Evolutionary conservation across 805 yeast species (phyloP).

Genomic region (Candida tibetensis): DNA sequence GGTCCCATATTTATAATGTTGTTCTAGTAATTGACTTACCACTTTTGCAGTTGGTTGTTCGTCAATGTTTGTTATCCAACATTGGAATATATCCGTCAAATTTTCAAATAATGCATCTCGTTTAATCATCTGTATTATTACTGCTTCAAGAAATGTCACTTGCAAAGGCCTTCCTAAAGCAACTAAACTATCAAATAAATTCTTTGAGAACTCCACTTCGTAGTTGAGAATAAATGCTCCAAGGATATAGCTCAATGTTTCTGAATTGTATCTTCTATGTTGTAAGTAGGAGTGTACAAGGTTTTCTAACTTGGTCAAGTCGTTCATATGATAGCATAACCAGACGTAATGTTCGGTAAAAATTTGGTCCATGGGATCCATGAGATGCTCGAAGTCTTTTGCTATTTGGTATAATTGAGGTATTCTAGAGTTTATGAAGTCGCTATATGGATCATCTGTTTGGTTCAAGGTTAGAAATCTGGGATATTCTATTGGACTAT

Average conservation of each 20-base stretch:
- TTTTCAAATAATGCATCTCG: conserved; percentile 34
- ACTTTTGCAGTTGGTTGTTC: conserved; percentile 25
- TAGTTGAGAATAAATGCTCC: conserved; percentile 30
- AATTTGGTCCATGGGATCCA: conserved; percentile 3
- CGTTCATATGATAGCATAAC: conserved; percentile 36
- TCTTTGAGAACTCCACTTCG: conserved; percentile 31
- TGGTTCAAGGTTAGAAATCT: neutral
- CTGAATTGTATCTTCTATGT: conserved; percentile 18
- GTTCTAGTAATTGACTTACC: conserved; percentile 25
- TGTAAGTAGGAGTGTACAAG: conserved; percentile 21
- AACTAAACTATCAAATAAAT: conserved; percentile 22
- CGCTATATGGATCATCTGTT: conserved; percentile 1
- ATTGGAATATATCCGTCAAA: conserved; percentile 16
- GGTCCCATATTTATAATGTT: conserved; percentile 30
- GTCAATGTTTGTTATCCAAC: conserved; percentile 25
- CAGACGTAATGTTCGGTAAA: conserved; percentile 25
- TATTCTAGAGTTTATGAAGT: conserved; percentile 16
- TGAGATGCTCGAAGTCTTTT: conserved; percentile 10
- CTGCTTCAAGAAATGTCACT: conserved; percentile 24
- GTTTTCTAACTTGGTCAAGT: conserved; percentile 21
- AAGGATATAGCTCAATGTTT: conserved; percentile 27
- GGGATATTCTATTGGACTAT: neutral
- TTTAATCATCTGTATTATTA: conserved; percentile 22
- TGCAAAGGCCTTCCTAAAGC: conserved; percentile 21
- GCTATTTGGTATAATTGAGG: conserved; percentile 22